Percentiles rank a stretch among this genome's conserved stretches.
Conservation (phyloP, 2,329 filamentous ascomycete species). For the Fusarium anthophilum region DNA sequence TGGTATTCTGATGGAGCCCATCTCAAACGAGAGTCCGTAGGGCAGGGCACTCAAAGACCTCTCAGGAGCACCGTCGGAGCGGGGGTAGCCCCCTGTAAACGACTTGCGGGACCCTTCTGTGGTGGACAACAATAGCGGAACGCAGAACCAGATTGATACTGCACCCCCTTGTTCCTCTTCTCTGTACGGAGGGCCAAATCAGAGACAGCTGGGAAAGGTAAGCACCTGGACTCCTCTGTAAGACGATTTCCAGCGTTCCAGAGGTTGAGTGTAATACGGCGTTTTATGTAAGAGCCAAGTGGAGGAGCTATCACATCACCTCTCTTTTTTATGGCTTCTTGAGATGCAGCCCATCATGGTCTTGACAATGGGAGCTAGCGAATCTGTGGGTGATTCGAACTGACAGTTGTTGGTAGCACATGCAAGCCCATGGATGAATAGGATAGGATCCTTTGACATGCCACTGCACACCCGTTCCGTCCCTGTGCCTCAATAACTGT, state of each 20-base stretch:
- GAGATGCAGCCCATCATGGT: constrained; percentile 8
- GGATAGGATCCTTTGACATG: constrained; percentile 20
- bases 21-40: constrained; percentile 12
- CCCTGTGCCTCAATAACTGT: constrained; percentile 6
- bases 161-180: constrained; percentile 12
- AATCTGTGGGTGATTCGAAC: constrained; percentile 14
- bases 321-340: background rate
- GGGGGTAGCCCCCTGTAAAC: constrained; percentile 8
- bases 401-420: constrained; percentile 28
- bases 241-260: background rate
- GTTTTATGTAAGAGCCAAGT: constrained; percentile 22
- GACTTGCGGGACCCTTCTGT: background rate
- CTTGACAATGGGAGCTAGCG: constrained; percentile 2
- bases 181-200: background rate
- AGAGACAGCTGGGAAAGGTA: constrained; percentile 4
- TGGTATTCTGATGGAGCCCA: constrained; percentile 11
- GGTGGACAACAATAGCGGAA: constrained; percentile 12
- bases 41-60: constrained; percentile 18
- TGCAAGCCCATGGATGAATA: constrained; percentile 2
- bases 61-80: constrained; percentile 16
- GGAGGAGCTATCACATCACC: constrained; percentile 2
- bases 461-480: constrained; percentile 13
- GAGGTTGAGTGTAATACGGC: constrained; percentile 19
- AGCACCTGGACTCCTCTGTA: constrained; percentile 8
- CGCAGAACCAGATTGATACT: constrained; percentile 1